phyloP scores from a whole-genome alignment of 2,329 filamentous ascomycete genomes.

The Alternaria angustiovoidea region DNA sequence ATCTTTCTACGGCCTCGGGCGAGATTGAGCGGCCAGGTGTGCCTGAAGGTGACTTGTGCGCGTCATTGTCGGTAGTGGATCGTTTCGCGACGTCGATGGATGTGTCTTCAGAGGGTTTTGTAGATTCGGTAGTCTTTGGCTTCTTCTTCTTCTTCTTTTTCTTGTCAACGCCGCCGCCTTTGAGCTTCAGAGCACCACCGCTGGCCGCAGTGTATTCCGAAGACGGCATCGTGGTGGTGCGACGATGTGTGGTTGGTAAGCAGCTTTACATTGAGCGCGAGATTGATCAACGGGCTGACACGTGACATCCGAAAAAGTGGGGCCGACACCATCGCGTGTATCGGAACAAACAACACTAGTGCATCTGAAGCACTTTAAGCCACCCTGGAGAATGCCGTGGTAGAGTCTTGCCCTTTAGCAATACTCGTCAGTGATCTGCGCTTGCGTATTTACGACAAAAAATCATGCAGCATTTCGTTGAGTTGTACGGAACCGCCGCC shows the following conservation, averaged over 20 bases:
- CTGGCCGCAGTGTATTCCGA: constrained; percentile 76
- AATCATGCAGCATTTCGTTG: not conserved
- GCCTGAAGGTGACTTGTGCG: constrained; percentile 28
- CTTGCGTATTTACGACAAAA: not conserved
- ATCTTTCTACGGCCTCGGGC: constrained; percentile 40
- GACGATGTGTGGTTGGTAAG: constrained; percentile 4
- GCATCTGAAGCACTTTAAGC: not conserved
- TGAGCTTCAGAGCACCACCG: constrained; percentile 83
- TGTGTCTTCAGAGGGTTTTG: constrained; percentile 17
- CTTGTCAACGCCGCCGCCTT: constrained; percentile 73
- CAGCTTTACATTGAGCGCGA: constrained; percentile 7
- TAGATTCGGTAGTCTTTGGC: constrained; percentile 41
- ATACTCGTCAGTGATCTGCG: not conserved
- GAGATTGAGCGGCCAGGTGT: constrained; percentile 45
- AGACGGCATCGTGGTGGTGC: constrained; percentile 65
- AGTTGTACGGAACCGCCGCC: not conserved
- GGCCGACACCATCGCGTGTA: not conserved
- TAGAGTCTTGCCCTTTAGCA: not conserved
- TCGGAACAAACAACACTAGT: not conserved
- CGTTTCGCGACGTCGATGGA: constrained; percentile 32
- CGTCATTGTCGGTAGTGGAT: constrained; percentile 11
- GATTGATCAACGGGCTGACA: constrained; percentile 5
- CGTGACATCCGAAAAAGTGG: constrained; percentile 8
- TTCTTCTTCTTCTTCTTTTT: constrained; percentile 67
- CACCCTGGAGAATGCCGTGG: not conserved